Evolutionary conservation across 768 basidiomycete species (phyloP).

Genomic region (Suillus sp.): DNA sequence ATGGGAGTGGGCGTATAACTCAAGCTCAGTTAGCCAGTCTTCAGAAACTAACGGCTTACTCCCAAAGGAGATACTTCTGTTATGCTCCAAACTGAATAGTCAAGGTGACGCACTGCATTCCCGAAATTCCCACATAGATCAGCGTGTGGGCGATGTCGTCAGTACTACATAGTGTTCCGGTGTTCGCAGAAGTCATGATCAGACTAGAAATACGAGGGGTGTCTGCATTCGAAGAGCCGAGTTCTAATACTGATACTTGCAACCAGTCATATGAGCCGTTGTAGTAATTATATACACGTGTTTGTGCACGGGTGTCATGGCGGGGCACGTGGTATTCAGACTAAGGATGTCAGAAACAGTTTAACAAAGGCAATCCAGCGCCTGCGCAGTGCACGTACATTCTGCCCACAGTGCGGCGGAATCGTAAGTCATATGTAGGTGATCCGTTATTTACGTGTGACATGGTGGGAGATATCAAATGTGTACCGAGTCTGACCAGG

Average conservation of each 20-base stretch:
- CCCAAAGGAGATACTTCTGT: conserved; percentile 6
- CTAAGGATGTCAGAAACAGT: conserved; percentile 6
- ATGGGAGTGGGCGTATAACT: background rate
- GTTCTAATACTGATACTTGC: background rate
- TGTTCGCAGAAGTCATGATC: conserved; percentile 5
- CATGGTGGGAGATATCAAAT: background rate
- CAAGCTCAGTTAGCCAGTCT: conserved; percentile 1
- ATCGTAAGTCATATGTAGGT: background rate
- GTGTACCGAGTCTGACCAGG: background rate
- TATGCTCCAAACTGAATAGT: conserved; percentile 8
- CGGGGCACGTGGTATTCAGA: conserved; percentile 2
- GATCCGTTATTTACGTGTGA: conserved; percentile 9
- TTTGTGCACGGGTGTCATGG: background rate
- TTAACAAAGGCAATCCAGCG: background rate
- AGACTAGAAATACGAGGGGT: background rate
- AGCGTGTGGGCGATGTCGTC: conserved; percentile 3
- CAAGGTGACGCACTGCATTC: conserved; percentile 7
- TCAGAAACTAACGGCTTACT: conserved; percentile 5
- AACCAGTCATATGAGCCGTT: background rate
- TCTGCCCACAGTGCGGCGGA: conserved; percentile 2
- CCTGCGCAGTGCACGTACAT: background rate
- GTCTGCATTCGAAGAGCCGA: background rate
- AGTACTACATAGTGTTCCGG: background rate
- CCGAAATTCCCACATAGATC: conserved; percentile 7
- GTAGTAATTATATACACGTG: conserved; percentile 6